These are phyloP conservation scores for Dactylellina sp. DNA, from an alignment of 2,329 filamentous ascomycete genomes.

Conservation along the genomic window DNA sequence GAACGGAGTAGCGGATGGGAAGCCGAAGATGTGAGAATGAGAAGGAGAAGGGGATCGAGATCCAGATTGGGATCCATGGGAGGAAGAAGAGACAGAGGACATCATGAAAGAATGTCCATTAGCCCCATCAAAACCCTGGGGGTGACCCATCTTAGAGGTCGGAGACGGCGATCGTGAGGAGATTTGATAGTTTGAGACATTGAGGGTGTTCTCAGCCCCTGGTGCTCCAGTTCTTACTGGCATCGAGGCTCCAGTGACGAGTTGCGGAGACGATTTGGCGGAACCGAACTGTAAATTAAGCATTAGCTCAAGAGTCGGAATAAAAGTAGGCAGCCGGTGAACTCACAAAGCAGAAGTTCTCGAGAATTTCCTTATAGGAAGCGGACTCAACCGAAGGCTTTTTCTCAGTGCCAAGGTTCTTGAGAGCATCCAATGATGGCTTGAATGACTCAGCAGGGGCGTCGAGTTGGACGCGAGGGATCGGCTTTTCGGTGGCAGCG, in stretches of 20 bases:
- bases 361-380: conserved; percentile 95
- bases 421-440: conserved; percentile 52
- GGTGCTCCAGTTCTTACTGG: conserved; percentile 32
- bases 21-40: conserved; percentile 43
- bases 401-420: conserved; percentile 64
- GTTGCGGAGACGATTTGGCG: conserved; percentile 52
- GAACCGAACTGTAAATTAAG: conserved; percentile 49
- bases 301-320: conserved; percentile 53
- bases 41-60: conserved; percentile 53
- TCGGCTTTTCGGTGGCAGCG: conserved; percentile 44
- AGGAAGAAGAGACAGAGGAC: conserved; percentile 24
- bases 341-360: conserved; percentile 99
- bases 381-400: conserved; percentile 82
- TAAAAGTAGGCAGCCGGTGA: conserved; percentile 63
- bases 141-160: background rate
- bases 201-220: conserved; percentile 26
- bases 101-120: conserved; percentile 25
- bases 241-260: conserved; percentile 40
- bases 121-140: conserved; percentile 46
- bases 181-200: conserved; percentile 23
- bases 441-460: conserved; percentile 34
- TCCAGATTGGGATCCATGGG: conserved; percentile 39
- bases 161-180: conserved; percentile 45
- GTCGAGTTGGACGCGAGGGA: conserved; percentile 44
- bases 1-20: conserved; percentile 43